A percentile compares a stretch with the other conserved stretches of the same genome.
phyloP scores from a whole-genome alignment of 2,329 filamentous ascomycete species.

The Botrytis medusae region DNA sequence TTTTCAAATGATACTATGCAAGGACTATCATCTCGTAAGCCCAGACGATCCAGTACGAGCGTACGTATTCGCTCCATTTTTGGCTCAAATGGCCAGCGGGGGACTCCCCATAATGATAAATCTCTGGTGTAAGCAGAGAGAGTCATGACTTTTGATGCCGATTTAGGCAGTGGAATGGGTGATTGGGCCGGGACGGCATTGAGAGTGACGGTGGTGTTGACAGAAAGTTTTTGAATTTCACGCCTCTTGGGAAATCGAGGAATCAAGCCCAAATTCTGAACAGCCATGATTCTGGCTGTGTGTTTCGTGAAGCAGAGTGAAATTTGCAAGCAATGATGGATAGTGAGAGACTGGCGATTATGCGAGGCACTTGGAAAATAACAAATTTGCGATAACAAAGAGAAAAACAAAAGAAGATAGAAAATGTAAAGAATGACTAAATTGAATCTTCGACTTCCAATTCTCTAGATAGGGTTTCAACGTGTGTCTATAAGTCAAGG shows the following conservation, averaged over 20 bases:
- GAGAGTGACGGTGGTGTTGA: conserved; percentile 1
- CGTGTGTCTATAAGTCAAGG: neutral
- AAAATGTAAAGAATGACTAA: neutral
- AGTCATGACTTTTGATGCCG: neutral
- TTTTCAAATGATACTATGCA: neutral
- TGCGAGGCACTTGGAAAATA: neutral
- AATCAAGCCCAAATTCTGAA: neutral
- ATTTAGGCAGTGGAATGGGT: neutral
- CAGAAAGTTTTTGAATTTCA: neutral
- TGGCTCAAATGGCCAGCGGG: neutral
- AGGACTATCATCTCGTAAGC: neutral
- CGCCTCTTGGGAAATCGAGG: neutral
- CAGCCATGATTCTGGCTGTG: neutral
- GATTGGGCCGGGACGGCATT: neutral
- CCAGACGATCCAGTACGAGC: neutral
- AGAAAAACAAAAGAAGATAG: neutral
- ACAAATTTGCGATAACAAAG: neutral
- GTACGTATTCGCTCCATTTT: neutral
- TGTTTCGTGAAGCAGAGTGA: too few species aligned
- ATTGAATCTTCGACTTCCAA: neutral
- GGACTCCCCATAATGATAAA: neutral
- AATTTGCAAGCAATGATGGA: too few species aligned
- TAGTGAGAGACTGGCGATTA: too few species aligned
- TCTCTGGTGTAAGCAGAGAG: neutral
- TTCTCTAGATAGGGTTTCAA: neutral